Evolutionary conservation across 129 eudicot genomes (phyloP).

Genomic region (Rutidosis leptorrhynchoides): DNA sequence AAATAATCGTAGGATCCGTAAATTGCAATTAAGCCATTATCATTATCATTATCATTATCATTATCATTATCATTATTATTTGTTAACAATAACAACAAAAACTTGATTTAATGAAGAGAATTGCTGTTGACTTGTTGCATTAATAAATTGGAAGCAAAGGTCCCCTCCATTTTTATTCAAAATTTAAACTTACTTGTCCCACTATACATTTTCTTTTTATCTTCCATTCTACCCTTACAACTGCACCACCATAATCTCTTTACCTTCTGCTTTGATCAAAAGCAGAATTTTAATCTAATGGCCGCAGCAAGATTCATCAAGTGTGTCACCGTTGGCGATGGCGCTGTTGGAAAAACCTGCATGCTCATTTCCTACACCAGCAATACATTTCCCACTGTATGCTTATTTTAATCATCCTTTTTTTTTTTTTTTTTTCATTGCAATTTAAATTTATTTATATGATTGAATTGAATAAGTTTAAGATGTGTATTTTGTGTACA

Average conservation of each 20-base stretch:
- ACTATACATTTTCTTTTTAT: constrained; percentile 24
- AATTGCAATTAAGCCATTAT: neutral
- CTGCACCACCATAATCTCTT: constrained; percentile 12
- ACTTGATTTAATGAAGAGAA: neutral
- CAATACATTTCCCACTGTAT: constrained; percentile 56
- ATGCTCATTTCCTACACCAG: constrained; percentile 59
- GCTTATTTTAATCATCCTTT: neutral
- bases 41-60: too few species aligned
- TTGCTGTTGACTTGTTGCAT: neutral
- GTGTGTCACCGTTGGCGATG: constrained; percentile 57
- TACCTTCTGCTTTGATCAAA: neutral
- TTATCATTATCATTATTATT: neutral
- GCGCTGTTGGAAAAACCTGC: constrained; percentile 55
- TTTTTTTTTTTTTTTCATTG: too few species aligned
- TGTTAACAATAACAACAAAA: neutral
- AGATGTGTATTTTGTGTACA: neutral
- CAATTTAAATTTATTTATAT: too few species aligned
- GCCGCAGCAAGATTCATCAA: constrained; percentile 52
- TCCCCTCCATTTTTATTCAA: constrained; percentile 42
- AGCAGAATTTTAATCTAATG: constrained; percentile 14
- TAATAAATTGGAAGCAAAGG: constrained; percentile 20
- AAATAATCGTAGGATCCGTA: neutral
- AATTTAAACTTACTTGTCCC: constrained; percentile 33
- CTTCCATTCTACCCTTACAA: constrained; percentile 22
- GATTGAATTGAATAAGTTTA: neutral